Evolutionary conservation across 768 basidiomycete genomes (phyloP), one percentile per base, ranked within the genome.

Genomic region (Psilocybe subaeruginosa): DNA sequence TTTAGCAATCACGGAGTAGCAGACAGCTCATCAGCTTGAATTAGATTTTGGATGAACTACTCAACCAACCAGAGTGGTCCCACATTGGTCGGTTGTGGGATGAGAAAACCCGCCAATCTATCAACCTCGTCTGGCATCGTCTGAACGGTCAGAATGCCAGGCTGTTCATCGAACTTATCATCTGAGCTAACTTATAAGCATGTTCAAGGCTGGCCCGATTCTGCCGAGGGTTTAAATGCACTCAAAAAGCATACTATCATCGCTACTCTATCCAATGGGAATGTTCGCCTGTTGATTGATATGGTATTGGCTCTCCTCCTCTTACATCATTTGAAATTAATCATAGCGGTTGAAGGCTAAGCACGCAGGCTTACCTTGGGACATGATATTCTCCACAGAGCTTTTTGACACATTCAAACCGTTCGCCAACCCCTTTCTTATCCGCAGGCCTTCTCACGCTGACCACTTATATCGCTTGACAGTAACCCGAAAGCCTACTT

Each of bases 341-440:
- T 23, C 23, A 23, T 2, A 8, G 8, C 14, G 5, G 31, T 55
- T 14, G 14, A 49, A 89, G 88, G 87, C 89, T 1, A 89, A 85
- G 71, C 72, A 82, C 58, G 83, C 85, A 2, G 75, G 80, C 16
- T 73, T 90, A 3, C 87, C 88, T 0, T 89, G 86, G 88, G 87
- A 90, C 59, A 76, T 78, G 1, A 72, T 90, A 19, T 80, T 91
- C 58, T 87, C 87, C 0, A 74, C 81, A 1, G 86, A 88, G 58
- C 72, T 90, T 16, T 85, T 89, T 52, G 75, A 77, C 8, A 80
- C 82, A 0, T 90, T 82, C 76, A 90, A 91, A 68, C 86, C 89
- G 88, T 89, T 14, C 46, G 62, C 41, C 33, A 49, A 9, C 41
- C 14, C n/a, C 3, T 31, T 31, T 48, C 35, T 33, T 3, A 4